A percentile compares a stretch with the other conserved stretches of the same genome.
These are phyloP conservation scores for Fraxinus nigra DNA, from an alignment of 305 asterid genomes.

Conservation along the genomic window DNA sequence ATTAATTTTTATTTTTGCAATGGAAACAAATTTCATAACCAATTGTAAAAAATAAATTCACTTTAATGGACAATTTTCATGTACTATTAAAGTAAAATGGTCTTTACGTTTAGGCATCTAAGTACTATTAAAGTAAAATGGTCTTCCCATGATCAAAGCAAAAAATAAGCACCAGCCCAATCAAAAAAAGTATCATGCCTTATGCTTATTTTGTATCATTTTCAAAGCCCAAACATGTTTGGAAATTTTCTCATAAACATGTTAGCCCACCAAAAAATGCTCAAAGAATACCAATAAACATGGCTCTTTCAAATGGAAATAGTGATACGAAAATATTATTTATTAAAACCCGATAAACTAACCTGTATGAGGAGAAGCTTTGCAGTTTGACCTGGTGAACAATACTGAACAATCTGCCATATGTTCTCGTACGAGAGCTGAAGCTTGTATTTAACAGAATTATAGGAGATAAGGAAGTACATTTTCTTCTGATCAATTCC, in stretches of 20 bases:
- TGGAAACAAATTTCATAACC: no score
- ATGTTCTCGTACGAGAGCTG: conserved; percentile 65
- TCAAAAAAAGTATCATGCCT: neutral
- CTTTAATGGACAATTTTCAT: no score
- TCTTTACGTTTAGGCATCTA: neutral
- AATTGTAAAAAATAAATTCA: no score
- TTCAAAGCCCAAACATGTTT: neutral
- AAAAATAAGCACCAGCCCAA: neutral
- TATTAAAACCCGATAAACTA: neutral
- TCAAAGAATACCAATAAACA: neutral
- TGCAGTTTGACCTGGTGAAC: conserved; percentile 22
- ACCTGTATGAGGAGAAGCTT: conserved; percentile 72
- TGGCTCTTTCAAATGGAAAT: neutral
- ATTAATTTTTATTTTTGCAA: no score
- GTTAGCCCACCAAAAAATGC: neutral
- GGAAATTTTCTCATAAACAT: neutral
- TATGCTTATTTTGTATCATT: neutral
- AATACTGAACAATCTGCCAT: conserved; percentile 58
- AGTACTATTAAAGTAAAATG: neutral
- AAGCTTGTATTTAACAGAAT: conserved; percentile 46
- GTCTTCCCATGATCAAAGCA: neutral
- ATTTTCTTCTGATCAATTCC: conserved; percentile 56
- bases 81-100: no score
- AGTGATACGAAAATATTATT: neutral
- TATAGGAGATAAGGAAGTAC: conserved; percentile 30